Percentiles rank a stretch among this genome's conserved stretches.
phyloP scores from a whole-genome alignment of 2,329 filamentous ascomycete species.

The Botrytis hyacinthi region DNA sequence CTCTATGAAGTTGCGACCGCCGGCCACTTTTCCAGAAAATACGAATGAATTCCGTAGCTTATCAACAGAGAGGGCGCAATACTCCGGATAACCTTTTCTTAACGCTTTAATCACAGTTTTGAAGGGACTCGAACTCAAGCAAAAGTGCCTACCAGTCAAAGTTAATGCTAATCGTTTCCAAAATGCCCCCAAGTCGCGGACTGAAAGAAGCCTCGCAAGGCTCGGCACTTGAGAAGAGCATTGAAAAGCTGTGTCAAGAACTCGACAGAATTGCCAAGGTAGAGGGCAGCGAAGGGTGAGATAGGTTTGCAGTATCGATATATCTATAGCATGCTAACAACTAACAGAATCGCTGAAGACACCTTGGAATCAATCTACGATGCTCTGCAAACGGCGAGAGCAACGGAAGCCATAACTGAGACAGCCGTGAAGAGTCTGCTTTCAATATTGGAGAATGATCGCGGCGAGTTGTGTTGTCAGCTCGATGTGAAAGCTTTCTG shows the following conservation, averaged over 20 bases:
- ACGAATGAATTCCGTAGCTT: background rate
- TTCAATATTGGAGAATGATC: constrained; percentile 25
- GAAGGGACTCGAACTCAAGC: background rate
- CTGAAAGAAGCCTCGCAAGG: background rate
- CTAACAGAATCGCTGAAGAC: background rate
- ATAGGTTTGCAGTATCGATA: background rate
- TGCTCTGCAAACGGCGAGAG: constrained; percentile 1
- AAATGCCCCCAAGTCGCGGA: constrained; percentile 9
- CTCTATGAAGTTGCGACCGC: background rate
- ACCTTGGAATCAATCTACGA: constrained; percentile 4
- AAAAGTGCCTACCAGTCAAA: background rate
- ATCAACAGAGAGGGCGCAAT: background rate
- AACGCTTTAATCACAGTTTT: background rate
- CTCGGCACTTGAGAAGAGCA: background rate
- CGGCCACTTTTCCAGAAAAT: background rate
- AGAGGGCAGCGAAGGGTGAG: constrained; percentile 6
- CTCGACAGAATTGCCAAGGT: background rate
- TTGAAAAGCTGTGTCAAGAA: background rate
- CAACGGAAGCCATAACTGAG: background rate
- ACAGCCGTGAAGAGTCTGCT: constrained; percentile 18
- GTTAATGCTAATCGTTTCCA: background rate
- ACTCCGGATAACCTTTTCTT: background rate
- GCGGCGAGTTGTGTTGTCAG: constrained; percentile 27
- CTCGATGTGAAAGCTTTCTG: constrained; percentile 28
- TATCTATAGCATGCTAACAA: constrained; percentile 1